Conservation (phyloP, 2,329 filamentous ascomycete genomes). For the Fusarium circinatum region DNA sequence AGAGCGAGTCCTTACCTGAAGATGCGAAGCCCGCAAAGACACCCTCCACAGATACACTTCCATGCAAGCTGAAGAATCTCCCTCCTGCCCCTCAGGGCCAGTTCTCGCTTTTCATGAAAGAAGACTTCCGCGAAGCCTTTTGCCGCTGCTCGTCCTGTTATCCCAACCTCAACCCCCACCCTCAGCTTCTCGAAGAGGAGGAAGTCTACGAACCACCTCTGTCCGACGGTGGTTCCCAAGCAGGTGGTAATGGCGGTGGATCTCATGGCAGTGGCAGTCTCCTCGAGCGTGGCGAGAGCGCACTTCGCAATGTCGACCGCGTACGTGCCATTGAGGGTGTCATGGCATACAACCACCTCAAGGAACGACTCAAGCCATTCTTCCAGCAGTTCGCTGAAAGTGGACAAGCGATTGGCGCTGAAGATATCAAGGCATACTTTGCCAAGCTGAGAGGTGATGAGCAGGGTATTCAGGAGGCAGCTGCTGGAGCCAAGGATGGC, state of each 20-base stretch:
- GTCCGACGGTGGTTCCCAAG: slow-evolving; percentile 70
- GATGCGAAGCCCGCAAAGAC: slow-evolving; percentile 4
- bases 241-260: slow-evolving; percentile 55
- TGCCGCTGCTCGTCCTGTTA: slow-evolving; percentile 89
- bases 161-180: slow-evolving; percentile 73
- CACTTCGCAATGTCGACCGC: slow-evolving; percentile 89
- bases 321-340: slow-evolving; percentile 95
- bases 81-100: slow-evolving; percentile 63
- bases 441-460: slow-evolving; percentile 92
- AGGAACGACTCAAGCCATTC: slow-evolving; percentile 95
- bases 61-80: slow-evolving; percentile 71
- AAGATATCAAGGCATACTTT: slow-evolving; percentile 97
- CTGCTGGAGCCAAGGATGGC: slow-evolving; percentile 50
- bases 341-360: slow-evolving; percentile 97
- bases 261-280: slow-evolving; percentile 82
- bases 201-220: slow-evolving; percentile 92
- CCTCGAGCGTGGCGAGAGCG: slow-evolving; percentile 91
- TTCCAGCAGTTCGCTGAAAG: slow-evolving; percentile 94
- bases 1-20: slow-evolving; percentile 51
- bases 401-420: slow-evolving; percentile 86
- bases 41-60: slow-evolving; percentile 23
- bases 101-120: slow-evolving; percentile 85
- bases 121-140: slow-evolving; percentile 81
- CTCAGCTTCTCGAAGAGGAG: slow-evolving; percentile 92
- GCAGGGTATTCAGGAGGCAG: slow-evolving; percentile 73